These are phyloP conservation scores for Diaporthe australafricana DNA, from an alignment of 2,329 filamentous ascomycete genomes.

Conservation along the genomic window DNA sequence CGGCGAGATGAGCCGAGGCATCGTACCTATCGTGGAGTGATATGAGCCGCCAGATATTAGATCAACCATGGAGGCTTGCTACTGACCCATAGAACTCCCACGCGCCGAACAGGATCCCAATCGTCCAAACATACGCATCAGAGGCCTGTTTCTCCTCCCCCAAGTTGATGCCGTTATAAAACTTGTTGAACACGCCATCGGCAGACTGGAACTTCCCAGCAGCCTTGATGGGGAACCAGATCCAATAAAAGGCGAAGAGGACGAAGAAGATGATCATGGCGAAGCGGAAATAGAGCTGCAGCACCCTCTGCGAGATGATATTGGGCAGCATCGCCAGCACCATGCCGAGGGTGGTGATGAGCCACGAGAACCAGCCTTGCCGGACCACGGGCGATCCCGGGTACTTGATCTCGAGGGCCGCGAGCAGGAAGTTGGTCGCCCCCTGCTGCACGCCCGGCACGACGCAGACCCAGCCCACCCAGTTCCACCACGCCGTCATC, in stretches of 20 bases:
- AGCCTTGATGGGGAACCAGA: slow-evolving; percentile 52
- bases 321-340: slow-evolving; percentile 51
- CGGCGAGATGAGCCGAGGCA: slow-evolving; percentile 50
- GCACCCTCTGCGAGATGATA: slow-evolving; percentile 47
- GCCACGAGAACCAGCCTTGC: slow-evolving; percentile 52
- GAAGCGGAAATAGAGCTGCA: slow-evolving; percentile 51
- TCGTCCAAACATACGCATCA: slow-evolving; percentile 51
- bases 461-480: slow-evolving; percentile 50
- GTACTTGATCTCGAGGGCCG: slow-evolving; percentile 52
- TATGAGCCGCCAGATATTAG: background rate
- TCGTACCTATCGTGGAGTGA: slow-evolving; percentile 40
- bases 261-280: slow-evolving; percentile 50
- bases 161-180: slow-evolving; percentile 53
- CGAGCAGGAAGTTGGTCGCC: slow-evolving; percentile 53
- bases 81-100: slow-evolving; percentile 50
- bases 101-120: slow-evolving; percentile 50
- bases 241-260: slow-evolving; percentile 51
- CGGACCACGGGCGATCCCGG: slow-evolving; percentile 46
- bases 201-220: slow-evolving; percentile 48
- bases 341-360: slow-evolving; percentile 50
- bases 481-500: slow-evolving; percentile 57
- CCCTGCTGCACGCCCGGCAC: slow-evolving; percentile 54
- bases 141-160: slow-evolving; percentile 48
- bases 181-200: slow-evolving; percentile 47
- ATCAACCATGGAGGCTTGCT: background rate